Evolutionary conservation across 2,329 filamentous ascomycete genomes (phyloP), one percentile per base, ranked within the genome.

Genomic region (Ophiostoma fasciatum): DNA sequence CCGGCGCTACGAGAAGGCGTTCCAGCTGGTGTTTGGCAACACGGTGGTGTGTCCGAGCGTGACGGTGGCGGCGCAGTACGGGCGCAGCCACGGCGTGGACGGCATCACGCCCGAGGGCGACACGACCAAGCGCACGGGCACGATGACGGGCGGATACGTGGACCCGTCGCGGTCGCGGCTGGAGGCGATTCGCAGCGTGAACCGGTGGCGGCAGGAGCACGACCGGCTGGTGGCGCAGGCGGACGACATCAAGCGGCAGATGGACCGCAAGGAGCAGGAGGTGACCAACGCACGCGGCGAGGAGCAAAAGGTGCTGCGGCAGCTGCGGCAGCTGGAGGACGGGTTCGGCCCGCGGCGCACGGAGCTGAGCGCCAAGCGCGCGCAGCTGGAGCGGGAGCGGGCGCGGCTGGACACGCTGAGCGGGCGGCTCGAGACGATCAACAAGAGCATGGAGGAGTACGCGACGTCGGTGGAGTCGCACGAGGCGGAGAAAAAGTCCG

Each of bases 41-140:
- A 90, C 84, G 0, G 84, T 98, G 35, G 80, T 98, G 38, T 96
- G 90, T 47, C 87, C 88, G 3, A 93, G 84, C 46, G 62, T 98
- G 43, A 74, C 82, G 33, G 74, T 94, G 40, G 90, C 87, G 32
- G 74, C 81, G 11, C 85, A 94, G 51, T 94, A 94, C 53, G 83
- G 90, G 17, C 75, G 88, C 49, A 93, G 82, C 48, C 88, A 96
- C 49, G 82, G 82, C 14, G 77, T 96, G 18, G 85, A 85, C 48
- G 87, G 84, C 23, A 94, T 98, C 46, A 98, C 90, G 0, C 81
- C 83, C 4, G 87, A 96, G 39, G 90, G 90, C 55, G 88, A 96
- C 56, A 83, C 83, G 22, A 87, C 85, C 2, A 92, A 94, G 59
- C 94, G 92, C 61, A 81, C 88, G 48, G 90, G 90, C 58, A 88